Percentiles rank a stretch among this genome's conserved stretches.
Evolutionary conservation across 257 asterid genomes (phyloP).

Genomic region (Ehretia macrophylla): DNA sequence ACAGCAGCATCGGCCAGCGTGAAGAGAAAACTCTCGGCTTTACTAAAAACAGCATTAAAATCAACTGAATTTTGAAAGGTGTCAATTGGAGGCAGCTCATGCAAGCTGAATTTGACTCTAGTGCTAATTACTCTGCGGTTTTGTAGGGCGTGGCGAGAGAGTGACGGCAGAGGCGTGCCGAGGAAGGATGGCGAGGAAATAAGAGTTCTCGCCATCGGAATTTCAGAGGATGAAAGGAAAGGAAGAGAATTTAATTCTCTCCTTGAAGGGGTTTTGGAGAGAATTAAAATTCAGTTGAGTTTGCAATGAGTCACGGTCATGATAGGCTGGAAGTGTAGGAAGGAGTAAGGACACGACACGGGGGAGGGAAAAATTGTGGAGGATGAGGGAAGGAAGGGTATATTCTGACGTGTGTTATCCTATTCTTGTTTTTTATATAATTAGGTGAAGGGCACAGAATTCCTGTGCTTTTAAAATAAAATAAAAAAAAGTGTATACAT

Average conservation of each 20-base stretch:
- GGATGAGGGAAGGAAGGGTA: too few relatives aligned
- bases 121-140: slow-evolving; percentile 47
- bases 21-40: slow-evolving; percentile 77
- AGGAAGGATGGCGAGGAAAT: slow-evolving; percentile 66
- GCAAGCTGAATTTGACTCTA: slow-evolving; percentile 61
- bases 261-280: neutral
- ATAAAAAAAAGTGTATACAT: too few relatives aligned
- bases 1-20: slow-evolving; percentile 94
- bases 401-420: too few relatives aligned
- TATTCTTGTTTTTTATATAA: too few relatives aligned
- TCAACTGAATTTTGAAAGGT: slow-evolving; percentile 35
- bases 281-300: neutral
- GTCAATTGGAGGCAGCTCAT: slow-evolving; percentile 53
- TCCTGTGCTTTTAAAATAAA: too few relatives aligned
- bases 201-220: slow-evolving; percentile 84
- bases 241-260: slow-evolving; percentile 8
- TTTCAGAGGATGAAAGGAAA: too few relatives aligned
- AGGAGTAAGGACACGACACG: neutral
- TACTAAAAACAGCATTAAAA: slow-evolving; percentile 39
- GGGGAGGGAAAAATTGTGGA: too few relatives aligned
- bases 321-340: slow-evolving; percentile 10
- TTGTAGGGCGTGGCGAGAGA: slow-evolving; percentile 42
- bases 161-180: slow-evolving; percentile 58
- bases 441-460: too few relatives aligned
- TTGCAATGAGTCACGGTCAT: neutral